phyloP scores from a whole-genome alignment of 148 eudicot genomes.

The Persicaria tinctoria region DNA sequence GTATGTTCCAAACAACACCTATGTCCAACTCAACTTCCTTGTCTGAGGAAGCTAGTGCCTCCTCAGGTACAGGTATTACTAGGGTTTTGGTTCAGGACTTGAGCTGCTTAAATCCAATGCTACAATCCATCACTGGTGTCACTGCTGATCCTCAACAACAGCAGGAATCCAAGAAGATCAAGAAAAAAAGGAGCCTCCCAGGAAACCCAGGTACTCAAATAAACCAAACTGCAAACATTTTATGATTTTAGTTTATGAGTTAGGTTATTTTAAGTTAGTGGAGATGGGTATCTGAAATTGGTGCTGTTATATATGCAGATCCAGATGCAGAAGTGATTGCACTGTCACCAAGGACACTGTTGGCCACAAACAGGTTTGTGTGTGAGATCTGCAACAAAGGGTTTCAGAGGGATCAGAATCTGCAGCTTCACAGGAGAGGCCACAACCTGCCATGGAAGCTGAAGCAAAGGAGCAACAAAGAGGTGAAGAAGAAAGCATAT shows the following conservation, averaged over 20 bases:
- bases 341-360: conserved; percentile 66
- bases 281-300: neutral
- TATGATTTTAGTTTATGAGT: too few species aligned
- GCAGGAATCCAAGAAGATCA: conserved; percentile 44
- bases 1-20: conserved; percentile 47
- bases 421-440: conserved; percentile 93
- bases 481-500: conserved; percentile 58
- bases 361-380: conserved; percentile 75
- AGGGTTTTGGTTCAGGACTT: conserved; percentile 25
- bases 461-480: conserved; percentile 56
- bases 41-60: conserved; percentile 52
- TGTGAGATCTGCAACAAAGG: conserved; percentile 97
- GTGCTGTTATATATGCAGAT: conserved; percentile 31
- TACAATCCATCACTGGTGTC: conserved; percentile 30
- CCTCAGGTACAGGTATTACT: conserved; percentile 16
- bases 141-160: conserved; percentile 18
- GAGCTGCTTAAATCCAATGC: conserved; percentile 39
- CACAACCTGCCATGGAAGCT: conserved; percentile 96
- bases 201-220: conserved; percentile 72
- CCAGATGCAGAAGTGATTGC: conserved; percentile 97
- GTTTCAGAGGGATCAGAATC: conserved; percentile 90
- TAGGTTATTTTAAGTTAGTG: neutral
- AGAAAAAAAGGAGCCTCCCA: conserved; percentile 88
- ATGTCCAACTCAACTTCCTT: conserved; percentile 57
- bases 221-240: neutral